Conservation (phyloP, 1,139 yeast species). For the Schizosaccharomyces versatilis region DNA sequence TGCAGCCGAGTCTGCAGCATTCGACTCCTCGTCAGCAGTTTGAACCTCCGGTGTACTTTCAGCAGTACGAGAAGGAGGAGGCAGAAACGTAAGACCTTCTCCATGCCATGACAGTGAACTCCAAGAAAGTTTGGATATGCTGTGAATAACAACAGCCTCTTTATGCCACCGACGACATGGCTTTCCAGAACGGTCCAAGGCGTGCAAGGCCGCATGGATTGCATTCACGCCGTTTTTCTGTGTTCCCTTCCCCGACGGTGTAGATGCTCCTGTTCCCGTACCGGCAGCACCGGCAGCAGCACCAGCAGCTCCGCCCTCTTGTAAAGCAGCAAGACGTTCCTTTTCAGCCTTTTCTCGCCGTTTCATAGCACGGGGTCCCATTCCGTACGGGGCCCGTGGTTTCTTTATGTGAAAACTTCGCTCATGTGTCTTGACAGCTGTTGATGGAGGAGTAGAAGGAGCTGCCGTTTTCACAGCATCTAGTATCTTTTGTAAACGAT, state of each 20-base stretch:
- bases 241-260: not conserved
- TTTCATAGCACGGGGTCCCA: conserved; percentile 1
- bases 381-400: conserved; percentile 3
- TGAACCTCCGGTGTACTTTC: too few species aligned
- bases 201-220: conserved; percentile 13
- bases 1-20: too few species aligned
- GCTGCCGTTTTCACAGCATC: not conserved
- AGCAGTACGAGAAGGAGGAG: too few species aligned
- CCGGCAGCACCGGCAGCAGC: not conserved
- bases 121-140: not conserved
- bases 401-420: not conserved
- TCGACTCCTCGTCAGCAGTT: too few species aligned
- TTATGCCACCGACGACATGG: conserved; percentile 29
- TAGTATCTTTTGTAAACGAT: not conserved
- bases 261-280: not conserved
- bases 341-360: conserved; percentile 1
- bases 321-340: not conserved
- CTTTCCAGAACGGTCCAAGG: conserved; percentile 28
- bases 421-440: not conserved
- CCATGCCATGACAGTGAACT: not conserved
- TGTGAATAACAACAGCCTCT: conserved; percentile 21
- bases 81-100: too few species aligned
- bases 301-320: not conserved
- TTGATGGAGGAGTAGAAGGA: not conserved
- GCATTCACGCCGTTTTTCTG: conserved; percentile 14